Evolutionary conservation across 202 grass and related monocot genomes (phyloP).

Genomic region (Panicum hallii): DNA sequence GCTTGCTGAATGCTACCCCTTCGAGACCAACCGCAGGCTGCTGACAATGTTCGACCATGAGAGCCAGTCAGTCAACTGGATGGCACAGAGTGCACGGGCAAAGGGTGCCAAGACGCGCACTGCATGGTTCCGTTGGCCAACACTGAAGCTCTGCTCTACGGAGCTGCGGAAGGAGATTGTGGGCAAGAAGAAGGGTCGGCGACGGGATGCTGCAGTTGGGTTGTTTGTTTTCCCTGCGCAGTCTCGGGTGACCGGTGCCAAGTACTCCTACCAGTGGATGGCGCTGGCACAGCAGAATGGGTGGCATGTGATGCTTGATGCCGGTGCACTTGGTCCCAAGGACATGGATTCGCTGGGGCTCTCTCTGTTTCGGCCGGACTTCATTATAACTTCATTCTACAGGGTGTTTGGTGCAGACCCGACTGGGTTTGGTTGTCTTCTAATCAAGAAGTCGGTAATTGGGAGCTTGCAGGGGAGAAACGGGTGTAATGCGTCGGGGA

Average conservation of each 20-base stretch:
- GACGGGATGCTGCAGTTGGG: conserved; percentile 67
- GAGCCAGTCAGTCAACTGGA: conserved; percentile 97
- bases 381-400: conserved; percentile 99
- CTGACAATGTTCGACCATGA: conserved; percentile 99
- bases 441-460: conserved; percentile 98
- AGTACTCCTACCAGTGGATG: conserved; percentile 99
- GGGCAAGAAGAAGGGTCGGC: conserved; percentile 69
- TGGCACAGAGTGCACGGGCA: conserved; percentile 80
- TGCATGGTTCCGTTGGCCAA: conserved; percentile 91
- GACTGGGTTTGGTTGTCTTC: conserved; percentile 97
- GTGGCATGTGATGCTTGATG: conserved; percentile 99
- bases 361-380: conserved; percentile 89
- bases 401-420: conserved; percentile 91
- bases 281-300: conserved; percentile 97
- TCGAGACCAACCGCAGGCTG: conserved; percentile 89
- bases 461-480: conserved; percentile 91
- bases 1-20: conserved; percentile 89
- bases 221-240: conserved; percentile 97
- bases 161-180: conserved; percentile 94
- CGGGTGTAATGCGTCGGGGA: conserved; percentile 83
- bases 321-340: conserved; percentile 94
- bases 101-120: conserved; percentile 88
- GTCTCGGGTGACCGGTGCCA: conserved; percentile 93
- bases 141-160: conserved; percentile 84
- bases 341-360: conserved; percentile 98